Evolutionary conservation across 1,284 basidiomycete species (phyloP), one percentile per base, ranked within the genome.

Genomic region (Heterobasidion occidentale): DNA sequence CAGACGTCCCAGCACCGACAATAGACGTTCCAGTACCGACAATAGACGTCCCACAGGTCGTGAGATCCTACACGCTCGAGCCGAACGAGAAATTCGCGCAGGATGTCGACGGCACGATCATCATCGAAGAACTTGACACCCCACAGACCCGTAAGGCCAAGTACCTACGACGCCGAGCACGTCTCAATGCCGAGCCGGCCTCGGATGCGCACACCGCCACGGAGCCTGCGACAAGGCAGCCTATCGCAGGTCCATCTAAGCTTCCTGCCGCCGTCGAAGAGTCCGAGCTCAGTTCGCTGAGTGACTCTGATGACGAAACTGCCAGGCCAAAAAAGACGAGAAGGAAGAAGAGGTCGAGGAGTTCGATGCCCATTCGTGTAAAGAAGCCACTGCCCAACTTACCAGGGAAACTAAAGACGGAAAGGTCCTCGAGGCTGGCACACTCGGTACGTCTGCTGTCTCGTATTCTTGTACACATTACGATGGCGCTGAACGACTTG

Each of bases 61-160:
- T n/a, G 7, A n/a, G n/a, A 42, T 17, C 12, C 15, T 19, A 19
- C 46, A 17, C 19, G 27, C 46, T 61, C n/a, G 59, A 61, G 47
- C 57, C 59, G 12, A 61, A 61, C 42, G 58, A 56, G 60, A 53
- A 36, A 7, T 54, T 61, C 3, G 55, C 55, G 17, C 52, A 54
- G 59, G 63, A 69, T 49, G 62, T 69, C 33, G 70, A 69, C 54
- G 78, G 77, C 19, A 73, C 70, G 55, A 74, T 84, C 53, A 77
- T 85, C 57, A 78, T 88, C 56, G 86, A 89, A 63, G 79, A 82
- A 55, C 71, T 88, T 19, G 87, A 88, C 62, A 84, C 86, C 1
- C 86, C 86, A 38, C 77, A 77, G 6, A 84, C 76, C 38, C 79
- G 86, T 4, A 75, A 77, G 54, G 75, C 79, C 65, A 86, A 84